phyloP scores from a whole-genome alignment of 768 basidiomycete species.

The Lyophyllum atratum region DNA sequence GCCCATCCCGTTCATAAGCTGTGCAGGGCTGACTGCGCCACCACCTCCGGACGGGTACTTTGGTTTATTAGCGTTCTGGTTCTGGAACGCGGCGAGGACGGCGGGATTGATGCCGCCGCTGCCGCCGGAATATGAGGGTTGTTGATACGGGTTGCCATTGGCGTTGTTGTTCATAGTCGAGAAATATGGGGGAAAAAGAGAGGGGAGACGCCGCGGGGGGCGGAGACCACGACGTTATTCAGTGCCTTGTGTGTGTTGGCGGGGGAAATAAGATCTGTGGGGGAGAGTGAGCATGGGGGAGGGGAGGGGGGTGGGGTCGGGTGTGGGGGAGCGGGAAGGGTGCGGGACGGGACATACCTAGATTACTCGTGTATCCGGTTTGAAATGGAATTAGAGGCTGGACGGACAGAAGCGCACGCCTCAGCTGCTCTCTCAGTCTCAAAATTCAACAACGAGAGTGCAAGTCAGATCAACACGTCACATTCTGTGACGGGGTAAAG shows the following conservation, averaged over 20 bases:
- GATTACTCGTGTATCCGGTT: constrained; percentile 2
- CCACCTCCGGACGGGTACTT: neutral
- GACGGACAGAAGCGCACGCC: constrained; percentile 6
- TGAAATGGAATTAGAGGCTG: constrained; percentile 1
- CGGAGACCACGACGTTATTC: neutral
- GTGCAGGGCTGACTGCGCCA: constrained; percentile 7
- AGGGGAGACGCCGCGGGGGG: neutral
- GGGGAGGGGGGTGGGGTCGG: constrained; percentile 11
- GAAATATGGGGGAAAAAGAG: neutral
- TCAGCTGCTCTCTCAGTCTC: constrained; percentile 4
- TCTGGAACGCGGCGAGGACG: constrained; percentile 11
- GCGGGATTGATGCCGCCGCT: constrained; percentile 14
- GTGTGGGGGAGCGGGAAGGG: constrained; percentile 13
- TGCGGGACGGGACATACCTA: constrained; percentile 3
- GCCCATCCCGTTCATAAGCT: constrained; percentile 16
- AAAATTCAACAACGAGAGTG: constrained; percentile 7
- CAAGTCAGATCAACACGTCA: constrained; percentile 10
- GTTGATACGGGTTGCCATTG: constrained; percentile 1
- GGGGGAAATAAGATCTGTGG: neutral
- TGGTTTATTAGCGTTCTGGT: neutral
- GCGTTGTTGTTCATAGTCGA: neutral
- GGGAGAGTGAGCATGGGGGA: neutral
- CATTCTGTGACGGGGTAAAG: constrained; percentile 5
- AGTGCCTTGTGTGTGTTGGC: neutral
- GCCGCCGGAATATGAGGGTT: neutral